Conservation (phyloP, 495 filamentous ascomycete species). For the Aspergillus carlsbadensis region DNA sequence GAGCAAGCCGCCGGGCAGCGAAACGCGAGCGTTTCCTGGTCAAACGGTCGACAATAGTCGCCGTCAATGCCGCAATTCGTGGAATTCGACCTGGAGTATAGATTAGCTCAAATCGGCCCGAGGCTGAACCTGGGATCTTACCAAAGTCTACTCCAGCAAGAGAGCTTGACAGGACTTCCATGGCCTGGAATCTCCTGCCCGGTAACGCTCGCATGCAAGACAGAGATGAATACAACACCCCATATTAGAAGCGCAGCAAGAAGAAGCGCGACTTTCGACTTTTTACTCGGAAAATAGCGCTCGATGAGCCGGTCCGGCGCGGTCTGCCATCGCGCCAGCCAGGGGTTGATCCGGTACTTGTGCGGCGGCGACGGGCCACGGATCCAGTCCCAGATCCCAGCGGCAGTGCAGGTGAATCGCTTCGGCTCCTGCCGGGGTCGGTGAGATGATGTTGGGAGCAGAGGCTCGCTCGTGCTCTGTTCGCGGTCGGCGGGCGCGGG, state of each 20-base stretch:
- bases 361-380: slow-evolving; percentile 59
- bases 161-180: slow-evolving; percentile 54
- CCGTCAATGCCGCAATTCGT: slow-evolving; percentile 72
- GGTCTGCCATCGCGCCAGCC: slow-evolving; percentile 61
- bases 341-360: slow-evolving; percentile 60
- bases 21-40: slow-evolving; percentile 64
- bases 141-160: slow-evolving; percentile 54
- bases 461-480: slow-evolving; percentile 21
- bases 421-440: slow-evolving; percentile 3
- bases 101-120: not conserved
- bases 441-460: slow-evolving; percentile 22
- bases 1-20: slow-evolving; percentile 71
- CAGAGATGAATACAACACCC: slow-evolving; percentile 62
- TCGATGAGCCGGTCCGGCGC: slow-evolving; percentile 60
- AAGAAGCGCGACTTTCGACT: slow-evolving; percentile 43
- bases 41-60: slow-evolving; percentile 69
- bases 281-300: slow-evolving; percentile 51
- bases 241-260: slow-evolving; percentile 58
- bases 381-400: slow-evolving; percentile 30
- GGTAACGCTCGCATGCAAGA: slow-evolving; percentile 58
- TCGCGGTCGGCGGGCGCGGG: slow-evolving; percentile 15
- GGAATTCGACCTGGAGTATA: slow-evolving; percentile 35
- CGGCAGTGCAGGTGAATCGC: slow-evolving; percentile 29
- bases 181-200: slow-evolving; percentile 60
- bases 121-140: slow-evolving; percentile 19